Percentiles rank a stretch among this genome's conserved stretches.
phyloP scores from a whole-genome alignment of 352 stramenopile genomes.

The Phytophthora niederhauseri region DNA sequence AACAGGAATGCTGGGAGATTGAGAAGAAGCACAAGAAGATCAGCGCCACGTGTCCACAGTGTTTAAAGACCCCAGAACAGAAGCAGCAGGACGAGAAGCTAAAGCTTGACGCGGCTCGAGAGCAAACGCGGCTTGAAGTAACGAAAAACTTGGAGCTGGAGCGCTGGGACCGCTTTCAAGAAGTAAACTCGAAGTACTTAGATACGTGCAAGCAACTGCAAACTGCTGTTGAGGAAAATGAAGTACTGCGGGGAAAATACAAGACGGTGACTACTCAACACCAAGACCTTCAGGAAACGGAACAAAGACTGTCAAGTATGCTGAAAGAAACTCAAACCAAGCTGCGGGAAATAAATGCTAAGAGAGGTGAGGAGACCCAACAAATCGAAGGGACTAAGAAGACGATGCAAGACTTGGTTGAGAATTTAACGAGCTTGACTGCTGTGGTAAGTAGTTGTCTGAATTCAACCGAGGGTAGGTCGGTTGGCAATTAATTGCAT shows the following conservation, averaged over 20 bases:
- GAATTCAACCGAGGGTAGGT: background rate
- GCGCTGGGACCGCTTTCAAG: slow-evolving; percentile 71
- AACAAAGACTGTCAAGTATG: slow-evolving; percentile 29
- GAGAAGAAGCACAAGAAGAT: slow-evolving; percentile 66
- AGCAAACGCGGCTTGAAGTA: slow-evolving; percentile 55
- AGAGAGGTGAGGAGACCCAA: slow-evolving; percentile 41
- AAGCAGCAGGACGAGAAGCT: slow-evolving; percentile 43
- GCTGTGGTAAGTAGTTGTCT: slow-evolving; percentile 40
- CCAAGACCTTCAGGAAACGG: slow-evolving; percentile 36
- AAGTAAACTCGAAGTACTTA: slow-evolving; percentile 75
- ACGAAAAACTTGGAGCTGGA: slow-evolving; percentile 66
- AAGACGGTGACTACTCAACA: slow-evolving; percentile 40
- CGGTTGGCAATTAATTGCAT: background rate
- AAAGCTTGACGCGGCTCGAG: slow-evolving; percentile 52
- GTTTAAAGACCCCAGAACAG: slow-evolving; percentile 63
- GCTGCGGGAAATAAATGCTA: slow-evolving; percentile 22
- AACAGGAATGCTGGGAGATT: slow-evolving; percentile 62
- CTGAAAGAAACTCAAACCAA: slow-evolving; percentile 33
- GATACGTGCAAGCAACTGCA: slow-evolving; percentile 54
- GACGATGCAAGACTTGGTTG: slow-evolving; percentile 69
- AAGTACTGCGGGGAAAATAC: slow-evolving; percentile 37
- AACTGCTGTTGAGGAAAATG: slow-evolving; percentile 29
- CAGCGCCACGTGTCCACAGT: slow-evolving; percentile 49
- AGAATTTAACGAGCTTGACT: slow-evolving; percentile 71
- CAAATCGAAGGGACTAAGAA: slow-evolving; percentile 55